phyloP scores from a whole-genome alignment of 768 basidiomycete species.

The Lyophyllum semitale region DNA sequence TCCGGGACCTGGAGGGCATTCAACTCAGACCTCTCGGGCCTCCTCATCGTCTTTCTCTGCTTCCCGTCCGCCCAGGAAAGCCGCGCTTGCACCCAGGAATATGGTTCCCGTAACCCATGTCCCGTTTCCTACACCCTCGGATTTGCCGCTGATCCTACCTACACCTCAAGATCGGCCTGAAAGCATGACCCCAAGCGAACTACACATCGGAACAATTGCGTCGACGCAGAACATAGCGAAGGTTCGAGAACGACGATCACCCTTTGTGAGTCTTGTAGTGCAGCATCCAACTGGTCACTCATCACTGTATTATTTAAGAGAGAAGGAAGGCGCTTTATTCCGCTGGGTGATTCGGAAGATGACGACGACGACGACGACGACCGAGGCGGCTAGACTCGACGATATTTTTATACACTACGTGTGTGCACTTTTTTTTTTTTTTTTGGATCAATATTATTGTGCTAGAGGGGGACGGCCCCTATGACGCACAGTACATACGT shows the following conservation, averaged over 20 bases:
- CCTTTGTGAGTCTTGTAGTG: conserved; percentile 20
- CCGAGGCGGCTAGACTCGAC: neutral
- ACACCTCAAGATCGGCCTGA: neutral
- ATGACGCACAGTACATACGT: no score
- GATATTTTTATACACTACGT: neutral
- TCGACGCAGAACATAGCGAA: neutral
- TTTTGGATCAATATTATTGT: no score
- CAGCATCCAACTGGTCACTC: neutral
- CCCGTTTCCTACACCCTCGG: neutral
- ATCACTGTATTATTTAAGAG: conserved; percentile 24
- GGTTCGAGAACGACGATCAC: conserved; percentile 25
- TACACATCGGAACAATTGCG: neutral
- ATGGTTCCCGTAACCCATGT: neutral
- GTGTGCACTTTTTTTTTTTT: no score
- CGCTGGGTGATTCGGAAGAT: conserved; percentile 47
- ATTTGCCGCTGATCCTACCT: neutral
- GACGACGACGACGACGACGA: conserved; percentile 19
- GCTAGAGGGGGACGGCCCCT: no score
- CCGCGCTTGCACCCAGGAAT: neutral
- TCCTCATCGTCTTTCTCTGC: neutral
- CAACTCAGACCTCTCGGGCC: neutral
- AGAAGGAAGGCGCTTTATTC: conserved; percentile 50
- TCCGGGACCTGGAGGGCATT: neutral
- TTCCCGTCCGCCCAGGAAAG: neutral
- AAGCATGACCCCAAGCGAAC: neutral